Evolutionary conservation across 177 flowering plant genomes (phyloP).

Genomic region (Vitis hybrid): DNA sequence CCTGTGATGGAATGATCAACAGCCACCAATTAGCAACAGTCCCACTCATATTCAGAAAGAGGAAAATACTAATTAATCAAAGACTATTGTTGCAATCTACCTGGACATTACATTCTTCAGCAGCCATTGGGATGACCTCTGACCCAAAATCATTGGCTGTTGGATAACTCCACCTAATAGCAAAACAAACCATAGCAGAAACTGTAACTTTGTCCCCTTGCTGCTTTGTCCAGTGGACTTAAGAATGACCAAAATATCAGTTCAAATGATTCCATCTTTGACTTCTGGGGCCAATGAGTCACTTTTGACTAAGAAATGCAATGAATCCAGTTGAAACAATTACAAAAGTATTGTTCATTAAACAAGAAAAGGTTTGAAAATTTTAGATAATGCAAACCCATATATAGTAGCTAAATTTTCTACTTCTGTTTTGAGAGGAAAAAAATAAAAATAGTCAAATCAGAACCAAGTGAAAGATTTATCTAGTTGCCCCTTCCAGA

Average conservation of each 20-base stretch:
- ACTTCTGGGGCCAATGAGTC: not conserved
- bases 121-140: constrained; percentile 1
- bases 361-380: too few species aligned
- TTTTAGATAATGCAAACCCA: too few species aligned
- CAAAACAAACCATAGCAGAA: not conserved
- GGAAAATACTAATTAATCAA: not conserved
- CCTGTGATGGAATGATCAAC: constrained; percentile 1
- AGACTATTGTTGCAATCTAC: not conserved
- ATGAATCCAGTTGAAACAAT: too few species aligned
- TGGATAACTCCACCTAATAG: constrained; percentile 1
- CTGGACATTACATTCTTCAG: not conserved
- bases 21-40: not conserved
- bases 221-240: not conserved
- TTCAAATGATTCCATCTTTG: not conserved
- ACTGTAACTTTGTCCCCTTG: not conserved
- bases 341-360: too few species aligned
- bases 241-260: not conserved
- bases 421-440: too few species aligned
- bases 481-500: too few species aligned
- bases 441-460: too few species aligned
- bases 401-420: too few species aligned
- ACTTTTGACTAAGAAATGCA: too few species aligned
- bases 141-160: constrained; percentile 3
- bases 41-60: not conserved
- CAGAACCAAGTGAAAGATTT: too few species aligned